Evolutionary conservation across 2,329 filamentous ascomycete species (phyloP).

Genomic region (Paraphaeosphaeria minitans): DNA sequence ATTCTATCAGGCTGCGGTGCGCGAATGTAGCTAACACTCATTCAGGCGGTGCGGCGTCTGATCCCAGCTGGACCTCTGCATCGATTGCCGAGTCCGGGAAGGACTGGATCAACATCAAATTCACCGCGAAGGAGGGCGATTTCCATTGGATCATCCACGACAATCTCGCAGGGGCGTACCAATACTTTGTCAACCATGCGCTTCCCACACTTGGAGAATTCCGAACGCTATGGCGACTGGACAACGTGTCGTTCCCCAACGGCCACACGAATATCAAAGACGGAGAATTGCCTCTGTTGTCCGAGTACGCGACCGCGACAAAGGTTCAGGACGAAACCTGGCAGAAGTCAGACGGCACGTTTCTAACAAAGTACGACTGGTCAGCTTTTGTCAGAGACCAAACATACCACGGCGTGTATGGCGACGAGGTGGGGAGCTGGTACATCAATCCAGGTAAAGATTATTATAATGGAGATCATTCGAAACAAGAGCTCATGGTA

Average conservation of each 20-base stretch:
- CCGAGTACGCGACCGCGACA: constrained; percentile 51
- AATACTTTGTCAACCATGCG: constrained; percentile 59
- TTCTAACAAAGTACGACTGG: constrained; percentile 60
- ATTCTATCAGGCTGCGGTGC: constrained; percentile 12
- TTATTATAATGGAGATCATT: constrained; percentile 59
- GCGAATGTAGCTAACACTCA: constrained; percentile 7
- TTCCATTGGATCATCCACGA: constrained; percentile 60
- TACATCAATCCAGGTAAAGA: constrained; percentile 58
- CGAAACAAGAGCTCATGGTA: constrained; percentile 60
- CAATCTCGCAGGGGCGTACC: constrained; percentile 58
- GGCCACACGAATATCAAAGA: constrained; percentile 55
- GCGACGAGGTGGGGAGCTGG: constrained; percentile 57
- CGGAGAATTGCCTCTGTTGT: constrained; percentile 51
- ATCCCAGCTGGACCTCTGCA: constrained; percentile 56
- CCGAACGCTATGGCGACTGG: constrained; percentile 57
- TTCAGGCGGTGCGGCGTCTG: constrained; percentile 53
- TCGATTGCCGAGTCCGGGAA: constrained; percentile 48
- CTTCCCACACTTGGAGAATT: constrained; percentile 57
- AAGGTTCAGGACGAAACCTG: constrained; percentile 63
- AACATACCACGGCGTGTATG: constrained; percentile 59
- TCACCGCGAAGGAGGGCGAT: constrained; percentile 55
- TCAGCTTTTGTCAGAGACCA: constrained; percentile 48
- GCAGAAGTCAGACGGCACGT: constrained; percentile 54
- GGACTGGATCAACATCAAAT: constrained; percentile 56
- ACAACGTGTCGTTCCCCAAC: constrained; percentile 55